phyloP scores from a whole-genome alignment of 1,284 basidiomycete genomes.

The Trametes hirsuta region DNA sequence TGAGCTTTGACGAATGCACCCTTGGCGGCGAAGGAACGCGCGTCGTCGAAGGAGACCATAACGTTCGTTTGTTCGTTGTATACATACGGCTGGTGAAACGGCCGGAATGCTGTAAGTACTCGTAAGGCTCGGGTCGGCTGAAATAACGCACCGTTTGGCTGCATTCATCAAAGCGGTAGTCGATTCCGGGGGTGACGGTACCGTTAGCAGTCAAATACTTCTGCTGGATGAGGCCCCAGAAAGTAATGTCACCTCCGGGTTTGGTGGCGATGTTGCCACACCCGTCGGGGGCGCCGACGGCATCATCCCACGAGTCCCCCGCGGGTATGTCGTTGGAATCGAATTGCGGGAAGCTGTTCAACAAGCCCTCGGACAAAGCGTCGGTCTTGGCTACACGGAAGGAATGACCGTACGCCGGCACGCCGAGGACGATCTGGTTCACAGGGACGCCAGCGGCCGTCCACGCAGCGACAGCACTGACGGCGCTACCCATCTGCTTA shows the following conservation, averaged over 20 bases:
- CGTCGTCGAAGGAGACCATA: conserved; percentile 66
- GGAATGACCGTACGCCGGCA: conserved; percentile 77
- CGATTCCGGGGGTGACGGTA: conserved; percentile 49
- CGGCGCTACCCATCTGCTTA: conserved; percentile 75
- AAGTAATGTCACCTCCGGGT: conserved; percentile 57
- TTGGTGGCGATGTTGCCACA: conserved; percentile 50
- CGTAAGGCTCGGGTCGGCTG: neutral
- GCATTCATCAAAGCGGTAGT: conserved; percentile 61
- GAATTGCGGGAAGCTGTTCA: conserved; percentile 53
- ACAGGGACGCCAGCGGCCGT: conserved; percentile 77
- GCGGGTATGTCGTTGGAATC: conserved; percentile 43
- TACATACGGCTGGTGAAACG: conserved; percentile 55
- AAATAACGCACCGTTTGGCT: conserved; percentile 62
- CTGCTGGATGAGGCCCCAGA: conserved; percentile 58
- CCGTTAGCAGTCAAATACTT: conserved; percentile 60
- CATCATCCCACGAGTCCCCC: conserved; percentile 61
- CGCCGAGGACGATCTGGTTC: conserved; percentile 79
- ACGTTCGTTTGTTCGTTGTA: conserved; percentile 56
- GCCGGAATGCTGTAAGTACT: neutral
- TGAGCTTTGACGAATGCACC: conserved; percentile 56
- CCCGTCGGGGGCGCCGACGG: conserved; percentile 46
- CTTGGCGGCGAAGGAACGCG: conserved; percentile 60
- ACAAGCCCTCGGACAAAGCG: conserved; percentile 42
- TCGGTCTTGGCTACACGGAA: conserved; percentile 47
- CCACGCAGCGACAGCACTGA: conserved; percentile 77